Evolutionary conservation across 2,329 filamentous ascomycete species (phyloP), one percentile per base, ranked within the genome.

Genomic region (Trichoderma asperellum): DNA sequence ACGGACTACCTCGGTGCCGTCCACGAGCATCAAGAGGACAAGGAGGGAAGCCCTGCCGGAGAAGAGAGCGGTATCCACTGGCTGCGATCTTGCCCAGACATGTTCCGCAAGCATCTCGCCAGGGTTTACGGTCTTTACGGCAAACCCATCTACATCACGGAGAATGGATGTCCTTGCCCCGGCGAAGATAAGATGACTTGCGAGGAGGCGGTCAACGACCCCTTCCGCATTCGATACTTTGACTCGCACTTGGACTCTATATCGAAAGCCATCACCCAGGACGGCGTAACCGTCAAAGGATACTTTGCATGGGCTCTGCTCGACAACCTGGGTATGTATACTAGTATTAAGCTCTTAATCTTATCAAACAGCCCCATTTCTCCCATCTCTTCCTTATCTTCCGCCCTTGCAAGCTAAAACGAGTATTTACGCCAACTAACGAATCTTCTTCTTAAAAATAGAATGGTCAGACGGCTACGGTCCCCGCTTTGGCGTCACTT

Each of bases 401-500:
- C 40, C 6, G 18, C 2, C 35, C 18, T 47, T 37, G 5, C 67
- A 12, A 53, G 4, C 7, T 18, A 59, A 52, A 35, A 43, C 5
- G n/a, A 11, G 10, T 1, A 21, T 49, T 21, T 11, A 49, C 40
- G 2, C 10, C n/a, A 49, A 5, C 53, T 47, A 60, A 59, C 32
- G 32, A 24, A 27, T 14, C 55, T 27, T 52, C 3, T 37, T 35
- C 5, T 27, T 47, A 24, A 40, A 58, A 47, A 53, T 43, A 75
- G 75, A 76, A 69, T 77, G 80, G 80, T 80, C 79, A 10, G 78
- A 77, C 43, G 80, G 81, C 4, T 82, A 77, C 57, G 78, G 77
- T 1, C 78, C 79, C 24, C 74, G 79, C 2, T 82, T 81, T 62
- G 80, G 80, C 5, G 77, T 80, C 8, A 79, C 78, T 0, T 81